Percentiles rank a stretch among this genome's conserved stretches.
These are phyloP conservation scores for Echium plantagineum DNA, from an alignment of 257 asterid genomes.

Conservation along the genomic window DNA sequence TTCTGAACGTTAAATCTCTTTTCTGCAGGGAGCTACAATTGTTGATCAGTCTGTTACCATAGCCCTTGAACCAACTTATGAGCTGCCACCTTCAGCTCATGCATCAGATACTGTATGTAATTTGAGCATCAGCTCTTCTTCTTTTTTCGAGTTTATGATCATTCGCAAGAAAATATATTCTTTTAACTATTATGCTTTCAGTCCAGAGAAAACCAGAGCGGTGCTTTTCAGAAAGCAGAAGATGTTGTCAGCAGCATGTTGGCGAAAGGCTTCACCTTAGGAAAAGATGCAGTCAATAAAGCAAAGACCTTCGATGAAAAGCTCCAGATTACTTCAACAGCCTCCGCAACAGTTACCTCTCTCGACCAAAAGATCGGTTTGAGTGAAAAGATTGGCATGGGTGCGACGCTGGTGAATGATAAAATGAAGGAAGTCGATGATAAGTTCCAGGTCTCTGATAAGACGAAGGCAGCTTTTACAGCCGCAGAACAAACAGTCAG, in stretches of 20 bases:
- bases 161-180: not conserved
- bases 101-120: conserved; percentile 9
- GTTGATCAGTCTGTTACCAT: conserved; percentile 19
- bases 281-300: conserved; percentile 32
- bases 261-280: conserved; percentile 32
- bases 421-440: conserved; percentile 33
- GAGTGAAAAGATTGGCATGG: conserved; percentile 27
- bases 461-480: conserved; percentile 26
- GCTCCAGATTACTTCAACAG: conserved; percentile 38
- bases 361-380: conserved; percentile 30
- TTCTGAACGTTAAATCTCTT: not conserved
- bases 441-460: conserved; percentile 36
- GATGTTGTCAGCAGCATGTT: conserved; percentile 38
- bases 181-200: conserved; percentile 6
- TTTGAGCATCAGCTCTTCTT: not conserved
- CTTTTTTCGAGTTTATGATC: not conserved
- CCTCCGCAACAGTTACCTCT: conserved; percentile 34
- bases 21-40: conserved; percentile 21
- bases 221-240: conserved; percentile 32
- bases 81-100: conserved; percentile 14
- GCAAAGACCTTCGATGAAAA: conserved; percentile 36
- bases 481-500: conserved; percentile 38
- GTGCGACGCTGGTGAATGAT: conserved; percentile 28
- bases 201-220: conserved; percentile 18
- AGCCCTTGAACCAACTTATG: conserved; percentile 14